These are phyloP conservation scores for Phytophthora constricta DNA, from an alignment of 352 stramenopile genomes.

Conservation along the genomic window DNA sequence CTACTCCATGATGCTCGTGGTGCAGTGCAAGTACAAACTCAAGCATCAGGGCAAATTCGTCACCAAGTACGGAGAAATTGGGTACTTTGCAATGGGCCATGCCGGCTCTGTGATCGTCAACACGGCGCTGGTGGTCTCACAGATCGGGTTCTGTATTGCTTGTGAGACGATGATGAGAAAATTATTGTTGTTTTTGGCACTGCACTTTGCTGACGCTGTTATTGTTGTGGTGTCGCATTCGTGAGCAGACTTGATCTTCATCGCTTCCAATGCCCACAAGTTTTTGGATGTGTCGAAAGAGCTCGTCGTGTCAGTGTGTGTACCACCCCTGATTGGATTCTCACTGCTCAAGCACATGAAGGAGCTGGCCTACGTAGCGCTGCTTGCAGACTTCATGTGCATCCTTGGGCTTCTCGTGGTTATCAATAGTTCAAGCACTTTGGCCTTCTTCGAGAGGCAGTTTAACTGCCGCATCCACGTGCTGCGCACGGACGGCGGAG, in stretches of 20 bases:
- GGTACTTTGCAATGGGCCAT: slow-evolving; percentile 73
- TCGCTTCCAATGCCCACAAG: slow-evolving; percentile 85
- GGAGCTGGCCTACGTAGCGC: slow-evolving; percentile 85
- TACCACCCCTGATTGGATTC: slow-evolving; percentile 77
- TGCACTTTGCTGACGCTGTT: no score
- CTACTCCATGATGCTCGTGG: slow-evolving; percentile 80
- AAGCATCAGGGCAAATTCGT: slow-evolving; percentile 53
- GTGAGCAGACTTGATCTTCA: slow-evolving; percentile 95
- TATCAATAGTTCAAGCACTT: slow-evolving; percentile 37
- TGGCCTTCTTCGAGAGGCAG: slow-evolving; percentile 7
- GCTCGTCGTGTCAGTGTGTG: slow-evolving; percentile 60
- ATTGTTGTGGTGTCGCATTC: no score
- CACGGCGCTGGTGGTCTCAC: slow-evolving; percentile 83
- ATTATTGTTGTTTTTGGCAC: no score
- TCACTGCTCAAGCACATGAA: slow-evolving; percentile 90
- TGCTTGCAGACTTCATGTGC: slow-evolving; percentile 91
- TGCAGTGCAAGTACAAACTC: slow-evolving; percentile 84
- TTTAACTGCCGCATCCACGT: slow-evolving; percentile 16
- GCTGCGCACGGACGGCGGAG: slow-evolving; percentile 18
- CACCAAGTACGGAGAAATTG: slow-evolving; percentile 89
- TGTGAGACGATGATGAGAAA: no score
- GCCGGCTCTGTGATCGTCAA: slow-evolving; percentile 82
- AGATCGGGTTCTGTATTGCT: slow-evolving; percentile 90
- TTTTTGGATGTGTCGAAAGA: slow-evolving; percentile 68
- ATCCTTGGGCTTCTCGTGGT: slow-evolving; percentile 86